Evolutionary conservation across 345 rosid species (phyloP), one percentile per base, ranked within the genome.

Genomic region (Lumnitzera littorea): DNA sequence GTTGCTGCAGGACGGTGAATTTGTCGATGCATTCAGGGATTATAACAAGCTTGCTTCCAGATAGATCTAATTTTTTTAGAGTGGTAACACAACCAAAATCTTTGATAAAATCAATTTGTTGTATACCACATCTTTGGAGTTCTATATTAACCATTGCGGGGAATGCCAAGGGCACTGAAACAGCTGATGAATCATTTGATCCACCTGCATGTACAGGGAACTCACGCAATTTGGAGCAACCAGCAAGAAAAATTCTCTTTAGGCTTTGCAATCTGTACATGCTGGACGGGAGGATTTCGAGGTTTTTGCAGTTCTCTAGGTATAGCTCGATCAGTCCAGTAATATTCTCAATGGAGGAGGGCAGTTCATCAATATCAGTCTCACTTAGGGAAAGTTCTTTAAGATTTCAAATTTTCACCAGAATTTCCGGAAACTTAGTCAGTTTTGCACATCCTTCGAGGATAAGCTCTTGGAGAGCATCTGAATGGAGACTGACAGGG

Each of bases 311-410:
- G 6, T 55, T 43, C 0, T 12, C 11, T 12, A 66, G 46, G n/a
- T 24, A 12, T 55, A 61, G 20, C 9, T 29, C 43, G 13, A 13
- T 3, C 0, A 67, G 16, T 16, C 36, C 24, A 4, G 27, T 24
- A 11, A 67, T 25, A 67, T 60, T 53, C 12, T 24, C 23, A 1
- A 67, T 0, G 23, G 71, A 48, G 11, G 41, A 31, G 3, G 66
- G 65, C 13, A 67, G 49, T 54, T 60, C 71, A 15, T 29, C 46
- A 3, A 67, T 61, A 4, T 65, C 61, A 55, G 65, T 67, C 24
- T 46, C 61, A 20, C 48, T 0, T 15, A 61, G 59, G 16, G 15
- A 5, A 2, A 67, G 50, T 12, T 5, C 12, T 48, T 20, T 24
- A 11, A 67, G 3, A 3, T 49, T 10, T 50, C 31, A 8, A 11